A percentile compares a stretch with the other conserved stretches of the same genome.
Conservation (phyloP, 257 asterid genomes). For the Lavandula angustifolia region DNA sequence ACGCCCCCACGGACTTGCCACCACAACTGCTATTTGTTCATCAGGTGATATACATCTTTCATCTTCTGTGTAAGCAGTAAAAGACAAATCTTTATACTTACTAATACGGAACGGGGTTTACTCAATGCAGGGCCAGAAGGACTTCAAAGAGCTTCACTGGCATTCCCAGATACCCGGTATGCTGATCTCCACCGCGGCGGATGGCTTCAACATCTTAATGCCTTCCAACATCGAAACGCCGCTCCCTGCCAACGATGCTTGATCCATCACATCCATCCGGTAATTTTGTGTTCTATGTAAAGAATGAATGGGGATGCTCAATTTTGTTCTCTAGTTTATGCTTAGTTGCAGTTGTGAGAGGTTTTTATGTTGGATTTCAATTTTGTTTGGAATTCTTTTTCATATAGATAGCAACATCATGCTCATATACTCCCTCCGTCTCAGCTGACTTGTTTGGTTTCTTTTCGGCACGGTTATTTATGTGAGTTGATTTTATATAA, state of each 20-base stretch:
- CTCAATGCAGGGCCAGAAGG: constrained; percentile 83
- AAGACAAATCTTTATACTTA: no score
- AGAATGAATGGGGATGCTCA: neutral
- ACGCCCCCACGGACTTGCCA: constrained; percentile 86
- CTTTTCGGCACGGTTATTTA: no score
- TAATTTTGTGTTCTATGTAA: no score
- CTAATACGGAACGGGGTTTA: neutral
- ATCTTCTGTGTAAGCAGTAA: neutral
- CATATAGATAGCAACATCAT: no score
- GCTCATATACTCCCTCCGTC: no score
- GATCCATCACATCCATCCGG: neutral
- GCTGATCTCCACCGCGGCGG: constrained; percentile 87
- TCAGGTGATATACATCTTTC: constrained; percentile 55
- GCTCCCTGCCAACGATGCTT: constrained; percentile 30
- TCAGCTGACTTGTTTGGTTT: no score
- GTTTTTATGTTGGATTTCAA: no score
- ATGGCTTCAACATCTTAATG: constrained; percentile 56
- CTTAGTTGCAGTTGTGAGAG: no score
- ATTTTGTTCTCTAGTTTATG: neutral
- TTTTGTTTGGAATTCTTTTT: no score
- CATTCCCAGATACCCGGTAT: constrained; percentile 92
- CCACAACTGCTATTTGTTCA: constrained; percentile 96
- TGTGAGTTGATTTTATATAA: no score
- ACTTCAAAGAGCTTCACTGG: constrained; percentile 96
- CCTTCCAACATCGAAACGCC: constrained; percentile 74